Evolutionary conservation across 2,329 filamentous ascomycete genomes (phyloP).

Genomic region (Hypomyces perniciosus): DNA sequence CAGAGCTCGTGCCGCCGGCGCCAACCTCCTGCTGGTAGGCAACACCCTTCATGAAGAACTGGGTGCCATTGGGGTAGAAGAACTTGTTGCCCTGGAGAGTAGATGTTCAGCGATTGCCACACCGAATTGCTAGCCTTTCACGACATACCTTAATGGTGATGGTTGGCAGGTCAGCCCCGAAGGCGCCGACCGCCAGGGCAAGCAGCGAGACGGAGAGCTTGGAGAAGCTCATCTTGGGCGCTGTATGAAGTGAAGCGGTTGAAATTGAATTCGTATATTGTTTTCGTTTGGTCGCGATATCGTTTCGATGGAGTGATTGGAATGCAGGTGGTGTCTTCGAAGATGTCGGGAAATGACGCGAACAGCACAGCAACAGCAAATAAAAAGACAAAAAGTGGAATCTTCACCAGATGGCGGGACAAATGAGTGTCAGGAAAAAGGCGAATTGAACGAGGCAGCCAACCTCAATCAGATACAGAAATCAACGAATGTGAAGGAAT

Average conservation of each 20-base stretch:
- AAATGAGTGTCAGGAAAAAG: conserved; percentile 27
- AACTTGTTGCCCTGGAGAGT: conserved; percentile 66
- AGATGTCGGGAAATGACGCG: background rate
- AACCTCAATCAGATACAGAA: conserved; percentile 14
- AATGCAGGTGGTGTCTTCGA: background rate
- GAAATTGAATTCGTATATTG: background rate
- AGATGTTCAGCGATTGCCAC: background rate
- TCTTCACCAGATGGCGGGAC: conserved; percentile 13
- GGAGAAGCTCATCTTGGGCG: conserved; percentile 29
- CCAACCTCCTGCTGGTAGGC: conserved; percentile 84
- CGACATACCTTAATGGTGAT: conserved; percentile 62
- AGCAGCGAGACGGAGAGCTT: conserved; percentile 30
- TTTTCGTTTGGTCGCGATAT: conserved; percentile 2
- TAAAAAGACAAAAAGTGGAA: conserved; percentile 1
- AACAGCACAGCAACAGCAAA: conserved; percentile 4
- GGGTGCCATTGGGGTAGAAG: conserved; percentile 71
- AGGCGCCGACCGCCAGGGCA: conserved; percentile 36
- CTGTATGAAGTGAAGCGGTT: background rate
- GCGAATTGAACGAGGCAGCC: conserved; percentile 16
- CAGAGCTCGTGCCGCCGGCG: conserved; percentile 42
- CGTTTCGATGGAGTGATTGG: conserved; percentile 6
- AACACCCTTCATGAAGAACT: conserved; percentile 80
- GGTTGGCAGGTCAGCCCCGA: conserved; percentile 44
- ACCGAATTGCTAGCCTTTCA: background rate
- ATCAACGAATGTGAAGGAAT: conserved; percentile 6